Evolutionary conservation across 108 stramenopile genomes (phyloP).

Genomic region (Chaetoceros tenuissimus): DNA sequence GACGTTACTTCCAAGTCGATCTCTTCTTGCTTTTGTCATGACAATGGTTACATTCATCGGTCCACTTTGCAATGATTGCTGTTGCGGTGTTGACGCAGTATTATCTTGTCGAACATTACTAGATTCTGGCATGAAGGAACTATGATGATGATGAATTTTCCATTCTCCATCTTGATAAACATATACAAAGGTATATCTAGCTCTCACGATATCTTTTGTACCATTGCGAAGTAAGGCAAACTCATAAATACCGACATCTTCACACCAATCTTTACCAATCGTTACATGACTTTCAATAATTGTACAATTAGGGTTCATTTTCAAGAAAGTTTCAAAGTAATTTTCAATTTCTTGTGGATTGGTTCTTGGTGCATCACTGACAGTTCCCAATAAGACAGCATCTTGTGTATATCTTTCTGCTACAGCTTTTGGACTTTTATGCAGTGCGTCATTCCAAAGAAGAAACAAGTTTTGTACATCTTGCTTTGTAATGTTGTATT

Average conservation of each 20-base stretch:
- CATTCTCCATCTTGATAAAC: constrained; percentile 34
- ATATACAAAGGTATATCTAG: constrained; percentile 36
- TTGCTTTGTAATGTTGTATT: constrained; percentile 26
- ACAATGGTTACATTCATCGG: neutral
- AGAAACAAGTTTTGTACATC: constrained; percentile 53
- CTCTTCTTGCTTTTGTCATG: neutral
- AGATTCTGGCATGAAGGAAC: constrained; percentile 21
- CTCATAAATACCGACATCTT: constrained; percentile 39
- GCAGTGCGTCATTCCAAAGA: constrained; percentile 60
- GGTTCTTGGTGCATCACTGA: constrained; percentile 33
- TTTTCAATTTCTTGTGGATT: constrained; percentile 28
- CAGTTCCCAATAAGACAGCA: constrained; percentile 32
- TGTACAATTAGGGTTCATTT: constrained; percentile 30
- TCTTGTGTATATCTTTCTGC: constrained; percentile 38
- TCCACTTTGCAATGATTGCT: no score
- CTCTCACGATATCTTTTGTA: constrained; percentile 26
- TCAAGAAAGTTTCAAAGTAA: constrained; percentile 36
- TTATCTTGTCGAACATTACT: no score
- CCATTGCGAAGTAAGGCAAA: constrained; percentile 38
- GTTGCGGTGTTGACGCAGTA: no score
- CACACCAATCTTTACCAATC: constrained; percentile 31
- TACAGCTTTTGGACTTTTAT: constrained; percentile 39
- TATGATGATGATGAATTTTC: constrained; percentile 48
- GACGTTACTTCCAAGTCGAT: neutral
- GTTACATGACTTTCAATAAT: constrained; percentile 21